Evolutionary conservation across 768 basidiomycete species (phyloP).

Genomic region (Boletus fagicola): DNA sequence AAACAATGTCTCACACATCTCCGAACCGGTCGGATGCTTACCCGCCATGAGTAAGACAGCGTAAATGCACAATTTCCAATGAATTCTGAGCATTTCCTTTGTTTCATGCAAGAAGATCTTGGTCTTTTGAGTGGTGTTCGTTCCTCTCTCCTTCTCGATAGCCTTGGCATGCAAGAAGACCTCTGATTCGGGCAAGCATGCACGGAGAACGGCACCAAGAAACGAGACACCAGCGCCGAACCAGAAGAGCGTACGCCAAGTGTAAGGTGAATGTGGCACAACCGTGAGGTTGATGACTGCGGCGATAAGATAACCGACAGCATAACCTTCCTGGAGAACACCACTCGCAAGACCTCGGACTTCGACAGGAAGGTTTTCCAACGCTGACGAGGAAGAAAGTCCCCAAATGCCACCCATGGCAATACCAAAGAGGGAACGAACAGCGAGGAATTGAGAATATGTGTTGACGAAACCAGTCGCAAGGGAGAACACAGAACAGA

Average conservation of each 20-base stretch:
- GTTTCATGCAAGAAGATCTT: constrained; percentile 71
- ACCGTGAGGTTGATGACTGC: constrained; percentile 77
- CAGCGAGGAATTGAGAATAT: constrained; percentile 74
- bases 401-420: constrained; percentile 94
- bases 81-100: constrained; percentile 69
- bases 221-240: constrained; percentile 66
- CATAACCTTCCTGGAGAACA: constrained; percentile 86
- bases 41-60: constrained; percentile 78
- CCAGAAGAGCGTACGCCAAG: constrained; percentile 85
- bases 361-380: constrained; percentile 87
- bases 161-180: constrained; percentile 67
- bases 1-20: neutral
- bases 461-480: constrained; percentile 79
- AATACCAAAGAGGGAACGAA: constrained; percentile 81
- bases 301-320: constrained; percentile 80
- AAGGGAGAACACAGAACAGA: constrained; percentile 72
- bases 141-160: constrained; percentile 44
- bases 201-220: constrained; percentile 66
- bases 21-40: constrained; percentile 10
- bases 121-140: constrained; percentile 49
- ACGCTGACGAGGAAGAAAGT: constrained; percentile 71
- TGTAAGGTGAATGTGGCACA: constrained; percentile 34
- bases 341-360: constrained; percentile 84
- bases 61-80: constrained; percentile 85
- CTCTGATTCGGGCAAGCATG: constrained; percentile 73